Conservation (phyloP, 176 grass and related monocot genomes). For the Microstegium vimineum region DNA sequence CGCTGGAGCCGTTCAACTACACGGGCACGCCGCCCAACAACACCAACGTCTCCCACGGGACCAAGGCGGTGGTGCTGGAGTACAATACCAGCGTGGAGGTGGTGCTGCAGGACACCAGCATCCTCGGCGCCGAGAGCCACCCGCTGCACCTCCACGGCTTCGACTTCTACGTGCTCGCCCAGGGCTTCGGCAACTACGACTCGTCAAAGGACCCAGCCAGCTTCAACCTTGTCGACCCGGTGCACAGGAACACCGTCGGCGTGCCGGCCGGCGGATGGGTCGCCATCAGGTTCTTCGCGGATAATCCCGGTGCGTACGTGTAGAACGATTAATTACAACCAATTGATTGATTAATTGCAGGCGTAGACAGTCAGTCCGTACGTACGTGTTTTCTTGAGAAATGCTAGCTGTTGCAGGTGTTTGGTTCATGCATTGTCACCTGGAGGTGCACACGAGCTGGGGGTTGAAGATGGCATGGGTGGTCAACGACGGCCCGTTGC, state of each 20-base stretch:
- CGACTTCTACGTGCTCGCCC: slow-evolving; percentile 67
- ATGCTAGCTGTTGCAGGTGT: slow-evolving; percentile 22
- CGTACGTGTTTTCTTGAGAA: not conserved
- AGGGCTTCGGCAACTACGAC: slow-evolving; percentile 63
- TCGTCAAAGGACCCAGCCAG: slow-evolving; percentile 15
- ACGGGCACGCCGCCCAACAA: slow-evolving; percentile 83
- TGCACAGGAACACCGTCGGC: slow-evolving; percentile 63
- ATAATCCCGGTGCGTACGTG: slow-evolving; percentile 74
- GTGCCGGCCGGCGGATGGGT: slow-evolving; percentile 68
- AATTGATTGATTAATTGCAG: too few relatives aligned
- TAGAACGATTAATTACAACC: too few relatives aligned
- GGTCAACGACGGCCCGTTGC: slow-evolving; percentile 54
- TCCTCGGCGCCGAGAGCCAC: slow-evolving; percentile 64
- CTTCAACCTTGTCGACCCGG: slow-evolving; percentile 64
- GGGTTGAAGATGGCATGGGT: slow-evolving; percentile 77
- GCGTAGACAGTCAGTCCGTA: too few relatives aligned
- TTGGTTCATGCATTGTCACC: slow-evolving; percentile 75
- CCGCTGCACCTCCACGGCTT: slow-evolving; percentile 71
- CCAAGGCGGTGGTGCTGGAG: slow-evolving; percentile 50
- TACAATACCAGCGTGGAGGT: slow-evolving; percentile 77
- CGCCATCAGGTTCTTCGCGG: slow-evolving; percentile 67
- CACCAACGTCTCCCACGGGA: slow-evolving; percentile 58
- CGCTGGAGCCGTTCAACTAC: slow-evolving; percentile 64
- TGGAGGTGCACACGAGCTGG: slow-evolving; percentile 78
- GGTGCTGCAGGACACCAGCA: slow-evolving; percentile 73